These are phyloP conservation scores for Obba rivulosa DNA, from an alignment of 768 basidiomycete genomes.

Conservation along the genomic window DNA sequence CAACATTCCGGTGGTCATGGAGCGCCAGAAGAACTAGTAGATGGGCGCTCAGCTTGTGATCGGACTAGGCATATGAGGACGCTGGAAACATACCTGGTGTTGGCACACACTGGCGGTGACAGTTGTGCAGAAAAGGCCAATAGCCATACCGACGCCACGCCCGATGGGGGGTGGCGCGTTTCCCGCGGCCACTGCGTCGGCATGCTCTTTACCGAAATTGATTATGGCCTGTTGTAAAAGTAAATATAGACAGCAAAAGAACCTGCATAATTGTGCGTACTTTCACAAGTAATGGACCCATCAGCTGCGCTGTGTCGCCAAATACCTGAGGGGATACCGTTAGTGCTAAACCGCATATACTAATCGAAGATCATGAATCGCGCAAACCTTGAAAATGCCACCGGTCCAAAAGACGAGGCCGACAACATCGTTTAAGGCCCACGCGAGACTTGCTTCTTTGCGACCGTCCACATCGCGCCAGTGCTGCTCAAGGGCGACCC, in stretches of 20 bases:
- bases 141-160: conserved; percentile 53
- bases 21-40: conserved; percentile 61
- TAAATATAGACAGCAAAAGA: no score
- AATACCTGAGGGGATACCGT: conserved; percentile 36
- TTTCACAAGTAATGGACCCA: conserved; percentile 59
- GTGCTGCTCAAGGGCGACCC: conserved; percentile 28
- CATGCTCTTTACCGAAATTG: conserved; percentile 48
- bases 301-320: conserved; percentile 56
- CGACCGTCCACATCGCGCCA: conserved; percentile 44
- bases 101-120: conserved; percentile 50
- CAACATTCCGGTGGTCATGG: conserved; percentile 62
- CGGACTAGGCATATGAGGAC: conserved; percentile 4
- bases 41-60: not conserved
- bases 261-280: conserved; percentile 22
- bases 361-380: not conserved
- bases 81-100: conserved; percentile 48
- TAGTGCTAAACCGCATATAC: not conserved
- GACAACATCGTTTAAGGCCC: conserved; percentile 58
- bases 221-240: conserved; percentile 46
- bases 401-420: conserved; percentile 58
- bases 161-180: conserved; percentile 37
- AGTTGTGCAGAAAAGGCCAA: conserved; percentile 46
- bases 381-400: conserved; percentile 50
- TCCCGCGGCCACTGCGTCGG: conserved; percentile 32
- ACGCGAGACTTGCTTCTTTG: conserved; percentile 47